Evolutionary conservation across 2,329 filamentous ascomycete species (phyloP), one percentile per base, ranked within the genome.

Genomic region (Stemphylium lycopersici): DNA sequence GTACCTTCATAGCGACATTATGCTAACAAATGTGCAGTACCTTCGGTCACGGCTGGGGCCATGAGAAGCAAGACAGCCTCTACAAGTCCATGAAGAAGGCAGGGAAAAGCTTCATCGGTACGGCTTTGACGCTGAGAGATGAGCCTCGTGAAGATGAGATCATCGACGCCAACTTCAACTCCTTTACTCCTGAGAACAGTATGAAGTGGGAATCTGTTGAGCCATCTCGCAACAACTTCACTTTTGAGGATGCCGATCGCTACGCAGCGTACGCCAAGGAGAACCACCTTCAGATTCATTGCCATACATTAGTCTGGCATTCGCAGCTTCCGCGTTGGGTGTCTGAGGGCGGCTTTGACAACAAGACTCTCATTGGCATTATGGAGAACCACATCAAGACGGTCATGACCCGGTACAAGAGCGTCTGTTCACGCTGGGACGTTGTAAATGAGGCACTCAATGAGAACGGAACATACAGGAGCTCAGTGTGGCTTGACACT

Each of bases 391-490:
- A 79, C 60, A 77, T 79, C 62, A 74, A 74, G 37, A 71, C 66
- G 1, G 55, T 76, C 18, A 74, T 74, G 1, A 69, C 68, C 3
- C 70, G 74, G 42, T 79, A 73, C 65, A 75, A 74, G 59, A 72
- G 70, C 10, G 65, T 66, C 13, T 79, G 77, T 62, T 69, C 67
- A 4, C 68, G 69, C 20, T 77, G 76, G 75, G 75, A 78, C 43
- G 75, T 76, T 6, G 74, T 76, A 7, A 76, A 77, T 52, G 73
- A 77, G 66, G 54, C 54, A 0, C 8, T 56, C 34, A 45, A 54
- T 45, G 78, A 80, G n/a, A 73, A 78, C n/a, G 77, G 77, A 7
- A 78, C 76, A 2, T 79, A 76, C 60, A 76, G 78, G 44, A 46
- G 69, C 11, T 77, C 61, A 45, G 61, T 80, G 38, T 81, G 76